Conservation (phyloP, 768 basidiomycete genomes). For the Russula lepida region DNA sequence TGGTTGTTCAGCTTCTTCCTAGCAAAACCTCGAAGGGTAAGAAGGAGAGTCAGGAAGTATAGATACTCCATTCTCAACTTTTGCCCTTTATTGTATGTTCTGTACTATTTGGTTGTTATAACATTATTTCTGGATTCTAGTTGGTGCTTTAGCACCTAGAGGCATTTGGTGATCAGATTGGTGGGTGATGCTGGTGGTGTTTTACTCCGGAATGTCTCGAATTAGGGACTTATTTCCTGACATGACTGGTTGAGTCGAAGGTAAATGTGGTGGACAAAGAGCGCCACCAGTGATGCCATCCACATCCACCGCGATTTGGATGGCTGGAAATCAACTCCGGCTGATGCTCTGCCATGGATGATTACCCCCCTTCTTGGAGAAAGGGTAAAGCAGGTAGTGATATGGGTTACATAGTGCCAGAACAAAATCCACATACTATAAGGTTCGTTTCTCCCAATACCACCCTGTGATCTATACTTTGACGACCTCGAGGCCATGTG, state of each 20-base stretch:
- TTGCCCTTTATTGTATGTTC: slow-evolving; percentile 19
- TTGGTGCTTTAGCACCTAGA: not conserved
- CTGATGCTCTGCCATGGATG: not conserved
- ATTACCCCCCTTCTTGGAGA: not conserved
- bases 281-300: not conserved
- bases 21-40: slow-evolving; percentile 46
- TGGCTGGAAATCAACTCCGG: not conserved
- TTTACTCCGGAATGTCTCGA: not conserved
- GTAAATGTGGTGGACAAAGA: not conserved
- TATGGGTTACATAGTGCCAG: not conserved
- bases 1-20: slow-evolving; percentile 30
- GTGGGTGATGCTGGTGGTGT: no score
- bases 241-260: not conserved
- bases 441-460: not conserved
- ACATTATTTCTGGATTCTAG: slow-evolving; percentile 17
- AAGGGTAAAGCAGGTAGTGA: not conserved
- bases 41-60: slow-evolving; percentile 39
- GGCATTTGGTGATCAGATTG: not conserved
- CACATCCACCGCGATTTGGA: not conserved
- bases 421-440: not conserved
- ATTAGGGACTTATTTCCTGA: not conserved
- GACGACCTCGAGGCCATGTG: not conserved
- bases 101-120: slow-evolving; percentile 20
- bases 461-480: not conserved
- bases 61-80: not conserved